A percentile compares a stretch with the other conserved stretches of the same genome.
Conservation (phyloP, 1,284 basidiomycete genomes). For the Cystobasidiaceae sp. region DNA sequence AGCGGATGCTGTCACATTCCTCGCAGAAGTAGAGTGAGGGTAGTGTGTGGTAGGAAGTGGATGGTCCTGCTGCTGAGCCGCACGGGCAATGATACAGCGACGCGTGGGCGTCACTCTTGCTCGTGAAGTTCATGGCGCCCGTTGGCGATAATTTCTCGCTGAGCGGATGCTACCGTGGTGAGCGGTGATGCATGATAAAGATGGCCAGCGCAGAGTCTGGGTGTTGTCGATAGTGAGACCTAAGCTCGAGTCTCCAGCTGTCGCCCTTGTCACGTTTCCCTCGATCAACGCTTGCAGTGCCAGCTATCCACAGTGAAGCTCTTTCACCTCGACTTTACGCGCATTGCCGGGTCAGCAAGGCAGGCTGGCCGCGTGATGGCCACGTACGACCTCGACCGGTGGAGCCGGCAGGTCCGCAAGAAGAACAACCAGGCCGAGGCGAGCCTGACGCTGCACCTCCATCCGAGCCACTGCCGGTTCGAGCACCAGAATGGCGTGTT, state of each 20-base stretch:
- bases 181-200: too few species aligned
- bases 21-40: constrained; percentile 92
- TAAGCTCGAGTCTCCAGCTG: too few species aligned
- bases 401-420: constrained; percentile 1
- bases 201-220: too few species aligned
- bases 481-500: constrained; percentile 36
- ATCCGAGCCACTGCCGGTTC: constrained; percentile 42
- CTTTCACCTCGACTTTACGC: too few species aligned
- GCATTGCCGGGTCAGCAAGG: too few species aligned
- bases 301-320: too few species aligned
- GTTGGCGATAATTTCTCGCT: too few species aligned
- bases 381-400: constrained; percentile 18
- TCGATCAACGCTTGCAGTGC: too few species aligned
- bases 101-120: neutral
- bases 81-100: constrained; percentile 30
- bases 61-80: neutral
- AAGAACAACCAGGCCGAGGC: constrained; percentile 3
- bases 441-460: constrained; percentile 41
- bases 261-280: too few species aligned
- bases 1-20: constrained; percentile 91
- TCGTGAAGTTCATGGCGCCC: constrained; percentile 1
- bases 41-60: constrained; percentile 63
- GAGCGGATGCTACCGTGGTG: too few species aligned
- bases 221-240: too few species aligned
- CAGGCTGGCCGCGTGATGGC: too few species aligned